These are phyloP conservation scores for Cyclospora cayetanensis DNA, from an alignment of 169 alveolate species.

Conservation along the genomic window DNA sequence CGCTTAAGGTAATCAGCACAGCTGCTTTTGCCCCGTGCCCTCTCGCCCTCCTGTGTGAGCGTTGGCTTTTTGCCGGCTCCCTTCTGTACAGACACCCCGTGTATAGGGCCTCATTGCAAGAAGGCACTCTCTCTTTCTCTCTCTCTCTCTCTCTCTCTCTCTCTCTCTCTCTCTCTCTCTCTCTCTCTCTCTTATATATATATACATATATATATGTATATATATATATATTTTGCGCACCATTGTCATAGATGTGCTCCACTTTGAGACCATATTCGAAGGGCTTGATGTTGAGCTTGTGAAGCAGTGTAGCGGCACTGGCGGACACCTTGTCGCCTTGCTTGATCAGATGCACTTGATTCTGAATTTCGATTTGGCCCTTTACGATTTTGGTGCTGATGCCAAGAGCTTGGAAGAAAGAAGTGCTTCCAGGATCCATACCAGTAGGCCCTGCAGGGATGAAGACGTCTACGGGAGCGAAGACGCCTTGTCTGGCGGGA, in stretches of 20 bases:
- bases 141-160: not conserved
- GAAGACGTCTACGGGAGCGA: slow-evolving; percentile 97
- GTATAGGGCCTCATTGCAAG: no score
- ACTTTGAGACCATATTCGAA: slow-evolving; percentile 96
- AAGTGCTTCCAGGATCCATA: slow-evolving; percentile 99
- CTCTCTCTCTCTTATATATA: not conserved
- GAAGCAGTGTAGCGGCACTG: slow-evolving; percentile 96
- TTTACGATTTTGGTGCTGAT: slow-evolving; percentile 98
- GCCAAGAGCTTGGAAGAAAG: slow-evolving; percentile 98
- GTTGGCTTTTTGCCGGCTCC: no score
- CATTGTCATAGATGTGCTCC: slow-evolving; percentile 95
- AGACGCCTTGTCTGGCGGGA: slow-evolving; percentile 98
- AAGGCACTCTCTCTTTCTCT: not conserved
- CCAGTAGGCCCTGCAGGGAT: slow-evolving; percentile 99
- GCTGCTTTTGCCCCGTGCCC: no score
- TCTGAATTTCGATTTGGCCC: slow-evolving; percentile 98
- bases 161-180: not conserved
- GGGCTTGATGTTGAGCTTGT: slow-evolving; percentile 97
- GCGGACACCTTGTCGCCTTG: slow-evolving; percentile 96
- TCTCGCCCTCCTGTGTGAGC: no score
- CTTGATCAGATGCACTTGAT: slow-evolving; percentile 94
- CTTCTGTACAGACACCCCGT: no score
- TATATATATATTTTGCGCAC: slow-evolving; percentile 74
- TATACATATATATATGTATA: not conserved
- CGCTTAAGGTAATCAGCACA: no score